Conservation (phyloP, 2,329 filamentous ascomycete genomes). For the Helotiales sp. region DNA sequence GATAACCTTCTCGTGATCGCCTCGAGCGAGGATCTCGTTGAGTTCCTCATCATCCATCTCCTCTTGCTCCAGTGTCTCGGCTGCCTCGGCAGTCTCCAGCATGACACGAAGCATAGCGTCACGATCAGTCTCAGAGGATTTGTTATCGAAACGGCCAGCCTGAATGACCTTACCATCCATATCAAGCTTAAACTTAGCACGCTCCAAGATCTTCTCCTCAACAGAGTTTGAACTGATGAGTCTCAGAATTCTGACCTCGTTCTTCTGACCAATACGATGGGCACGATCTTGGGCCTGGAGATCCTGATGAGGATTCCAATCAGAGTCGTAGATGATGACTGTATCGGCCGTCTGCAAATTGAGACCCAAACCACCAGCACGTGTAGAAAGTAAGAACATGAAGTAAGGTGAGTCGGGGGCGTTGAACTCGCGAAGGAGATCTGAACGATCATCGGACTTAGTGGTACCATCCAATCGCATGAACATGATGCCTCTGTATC, state of each 20-base stretch:
- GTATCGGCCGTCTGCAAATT: conserved; percentile 98
- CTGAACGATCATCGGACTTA: conserved; percentile 95
- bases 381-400: conserved; percentile 97
- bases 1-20: conserved; percentile 73
- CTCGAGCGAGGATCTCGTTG: conserved; percentile 91
- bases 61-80: conserved; percentile 76
- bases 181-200: conserved; percentile 96
- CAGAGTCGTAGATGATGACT: conserved; percentile 99
- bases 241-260: conserved; percentile 94
- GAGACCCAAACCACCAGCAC: conserved; percentile 95
- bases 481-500: conserved; percentile 81
- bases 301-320: conserved; percentile 99
- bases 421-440: conserved; percentile 88
- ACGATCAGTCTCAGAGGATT: conserved; percentile 97
- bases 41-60: conserved; percentile 99
- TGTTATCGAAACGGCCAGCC: conserved; percentile 99
- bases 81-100: conserved; percentile 79
- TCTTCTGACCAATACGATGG: conserved; percentile 99
- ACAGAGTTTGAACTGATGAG: conserved; percentile 97
- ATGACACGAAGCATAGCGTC: conserved; percentile 95
- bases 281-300: conserved; percentile 99
- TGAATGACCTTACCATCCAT: conserved; percentile 99
- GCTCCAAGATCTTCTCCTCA: conserved; percentile 97
- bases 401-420: conserved; percentile 90
- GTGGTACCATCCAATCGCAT: conserved; percentile 95